phyloP scores from a whole-genome alignment of 1,139 yeast genomes.

The Pichia kudriavzevii region DNA sequence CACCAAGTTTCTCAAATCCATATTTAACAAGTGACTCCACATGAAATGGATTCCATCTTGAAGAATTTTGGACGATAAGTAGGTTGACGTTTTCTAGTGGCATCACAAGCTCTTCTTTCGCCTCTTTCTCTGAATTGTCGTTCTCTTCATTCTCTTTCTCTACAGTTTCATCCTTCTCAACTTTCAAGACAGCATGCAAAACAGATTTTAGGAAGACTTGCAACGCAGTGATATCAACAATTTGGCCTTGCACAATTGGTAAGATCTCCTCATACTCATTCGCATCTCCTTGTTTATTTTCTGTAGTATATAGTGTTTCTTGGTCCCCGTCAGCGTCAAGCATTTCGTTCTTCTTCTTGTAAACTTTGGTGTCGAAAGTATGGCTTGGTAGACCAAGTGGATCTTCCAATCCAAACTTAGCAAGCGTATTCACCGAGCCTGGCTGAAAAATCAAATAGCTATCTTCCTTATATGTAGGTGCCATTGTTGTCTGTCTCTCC shows the following conservation, averaged over 20 bases:
- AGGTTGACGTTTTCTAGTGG: slow-evolving; percentile 49
- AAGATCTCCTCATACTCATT: slow-evolving; percentile 36
- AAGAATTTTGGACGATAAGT: slow-evolving; percentile 50
- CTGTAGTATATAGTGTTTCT: no score
- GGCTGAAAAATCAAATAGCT: slow-evolving; percentile 58
- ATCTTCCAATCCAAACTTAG: slow-evolving; percentile 77
- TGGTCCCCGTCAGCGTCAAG: no score
- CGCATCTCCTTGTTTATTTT: slow-evolving; percentile 19
- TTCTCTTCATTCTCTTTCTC: slow-evolving; percentile 19
- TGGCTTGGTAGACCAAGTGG: slow-evolving; percentile 69
- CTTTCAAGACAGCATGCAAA: slow-evolving; percentile 47
- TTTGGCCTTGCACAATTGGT: slow-evolving; percentile 60
- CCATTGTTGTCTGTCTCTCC: slow-evolving; percentile 6
- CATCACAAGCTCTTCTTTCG: no score
- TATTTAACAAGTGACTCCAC: slow-evolving; percentile 67
- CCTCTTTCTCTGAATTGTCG: not conserved
- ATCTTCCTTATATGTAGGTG: slow-evolving; percentile 39
- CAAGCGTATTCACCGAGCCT: slow-evolving; percentile 69
- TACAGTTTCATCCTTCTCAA: slow-evolving; percentile 40
- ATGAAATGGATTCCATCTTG: slow-evolving; percentile 61
- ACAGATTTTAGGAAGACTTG: slow-evolving; percentile 57
- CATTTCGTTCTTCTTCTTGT: slow-evolving; percentile 44
- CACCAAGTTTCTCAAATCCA: slow-evolving; percentile 63
- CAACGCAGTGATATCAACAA: slow-evolving; percentile 64
- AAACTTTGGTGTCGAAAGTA: slow-evolving; percentile 71